Conservation (phyloP, 495 filamentous ascomycete genomes). For the Staphylotrichum longicolle region DNA sequence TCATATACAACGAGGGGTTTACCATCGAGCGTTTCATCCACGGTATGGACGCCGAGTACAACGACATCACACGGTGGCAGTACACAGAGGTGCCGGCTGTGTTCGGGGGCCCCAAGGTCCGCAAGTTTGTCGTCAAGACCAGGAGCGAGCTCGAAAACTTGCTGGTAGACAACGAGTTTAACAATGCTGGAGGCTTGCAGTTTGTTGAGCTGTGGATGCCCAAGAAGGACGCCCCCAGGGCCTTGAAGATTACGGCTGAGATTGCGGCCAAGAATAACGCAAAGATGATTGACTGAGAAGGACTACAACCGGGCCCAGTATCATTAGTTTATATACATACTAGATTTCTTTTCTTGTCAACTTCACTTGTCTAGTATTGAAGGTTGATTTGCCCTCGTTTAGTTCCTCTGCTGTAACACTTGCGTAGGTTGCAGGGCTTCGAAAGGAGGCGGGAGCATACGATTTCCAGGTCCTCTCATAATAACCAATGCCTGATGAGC, state of each 20-base stretch:
- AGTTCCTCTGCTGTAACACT: no score
- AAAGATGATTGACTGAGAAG: constrained; percentile 19
- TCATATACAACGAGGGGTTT: constrained; percentile 72
- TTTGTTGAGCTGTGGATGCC: constrained; percentile 88
- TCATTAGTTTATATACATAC: no score
- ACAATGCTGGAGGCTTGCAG: constrained; percentile 48
- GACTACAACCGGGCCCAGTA: no score
- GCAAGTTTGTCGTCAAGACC: constrained; percentile 68
- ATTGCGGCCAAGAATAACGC: constrained; percentile 60
- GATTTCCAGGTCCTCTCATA: no score
- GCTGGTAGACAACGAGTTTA: constrained; percentile 66
- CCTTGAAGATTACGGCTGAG: constrained; percentile 68
- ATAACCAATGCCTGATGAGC: no score
- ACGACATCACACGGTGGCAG: constrained; percentile 75
- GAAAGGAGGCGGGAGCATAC: no score
- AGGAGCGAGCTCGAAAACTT: constrained; percentile 65
- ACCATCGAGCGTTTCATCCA: constrained; percentile 75
- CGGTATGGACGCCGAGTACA: constrained; percentile 74
- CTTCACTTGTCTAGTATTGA: no score
- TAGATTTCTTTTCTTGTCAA: no score
- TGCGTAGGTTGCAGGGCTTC: no score
- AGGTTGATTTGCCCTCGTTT: no score
- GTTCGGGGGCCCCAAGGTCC: constrained; percentile 62
- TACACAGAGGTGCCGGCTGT: constrained; percentile 63
- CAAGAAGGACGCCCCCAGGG: constrained; percentile 72